Conservation (phyloP, 2,329 filamentous ascomycete genomes). For the Talaromyces amestolkiae region DNA sequence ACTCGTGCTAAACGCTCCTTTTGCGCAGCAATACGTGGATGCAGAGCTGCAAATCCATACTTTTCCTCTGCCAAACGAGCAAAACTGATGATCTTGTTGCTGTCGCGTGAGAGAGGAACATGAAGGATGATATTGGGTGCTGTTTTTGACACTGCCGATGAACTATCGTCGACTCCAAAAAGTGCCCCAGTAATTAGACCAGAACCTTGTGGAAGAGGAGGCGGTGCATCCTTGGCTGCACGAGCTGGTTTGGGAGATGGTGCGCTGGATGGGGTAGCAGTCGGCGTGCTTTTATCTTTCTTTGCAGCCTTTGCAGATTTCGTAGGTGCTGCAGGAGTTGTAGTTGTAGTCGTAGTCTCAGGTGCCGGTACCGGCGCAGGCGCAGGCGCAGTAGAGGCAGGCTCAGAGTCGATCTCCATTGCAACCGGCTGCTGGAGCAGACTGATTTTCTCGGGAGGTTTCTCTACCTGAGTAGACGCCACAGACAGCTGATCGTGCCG, state of each 20-base stretch:
- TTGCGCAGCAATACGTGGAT: conserved; percentile 85
- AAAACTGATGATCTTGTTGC: conserved; percentile 92
- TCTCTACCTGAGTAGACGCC: background rate
- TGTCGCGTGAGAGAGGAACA: conserved; percentile 75
- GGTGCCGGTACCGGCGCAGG: background rate
- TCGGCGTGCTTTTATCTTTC: conserved; percentile 45
- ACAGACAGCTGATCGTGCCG: conserved; percentile 5
- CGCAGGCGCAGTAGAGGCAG: conserved; percentile 17
- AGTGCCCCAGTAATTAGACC: conserved; percentile 62
- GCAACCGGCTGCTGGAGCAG: conserved; percentile 26
- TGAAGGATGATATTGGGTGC: conserved; percentile 79
- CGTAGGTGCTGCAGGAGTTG: conserved; percentile 20
- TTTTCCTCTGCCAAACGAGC: conserved; percentile 88
- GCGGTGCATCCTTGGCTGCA: conserved; percentile 53
- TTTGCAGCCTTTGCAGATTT: conserved; percentile 32
- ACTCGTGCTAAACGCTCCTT: conserved; percentile 84
- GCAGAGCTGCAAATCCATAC: conserved; percentile 91
- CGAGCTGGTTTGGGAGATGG: conserved; percentile 56
- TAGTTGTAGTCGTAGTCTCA: background rate
- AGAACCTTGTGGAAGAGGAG: conserved; percentile 60
- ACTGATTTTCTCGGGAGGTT: conserved; percentile 20
- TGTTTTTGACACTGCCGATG: conserved; percentile 40
- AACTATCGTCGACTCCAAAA: conserved; percentile 54
- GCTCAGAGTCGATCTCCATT: conserved; percentile 36
- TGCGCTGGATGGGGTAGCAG: conserved; percentile 52